These are phyloP conservation scores for Rhizophagus sp. DNA, from an alignment of 192 early-diverging fungal genomes.

Conservation along the genomic window DNA sequence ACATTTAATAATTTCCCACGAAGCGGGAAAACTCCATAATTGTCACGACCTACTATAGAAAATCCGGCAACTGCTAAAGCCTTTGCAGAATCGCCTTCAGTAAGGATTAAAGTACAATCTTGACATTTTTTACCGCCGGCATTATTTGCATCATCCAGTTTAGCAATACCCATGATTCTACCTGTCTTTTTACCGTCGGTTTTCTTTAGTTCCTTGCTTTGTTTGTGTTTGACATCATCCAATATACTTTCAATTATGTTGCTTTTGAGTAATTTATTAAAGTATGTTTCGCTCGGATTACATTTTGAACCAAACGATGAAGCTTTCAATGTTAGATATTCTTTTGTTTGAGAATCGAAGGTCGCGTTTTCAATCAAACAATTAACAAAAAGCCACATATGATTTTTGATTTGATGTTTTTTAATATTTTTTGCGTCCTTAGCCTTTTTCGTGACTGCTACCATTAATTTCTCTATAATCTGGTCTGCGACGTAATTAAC, in stretches of 20 bases:
- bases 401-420: constrained; percentile 82
- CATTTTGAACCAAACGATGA: constrained; percentile 77
- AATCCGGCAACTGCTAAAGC: constrained; percentile 84
- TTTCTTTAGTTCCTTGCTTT: constrained; percentile 80
- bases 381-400: constrained; percentile 95
- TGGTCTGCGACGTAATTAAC: constrained; percentile 84
- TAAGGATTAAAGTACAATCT: constrained; percentile 93
- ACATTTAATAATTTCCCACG: constrained; percentile 98
- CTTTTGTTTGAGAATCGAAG: constrained; percentile 99
- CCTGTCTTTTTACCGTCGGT: constrained; percentile 67
- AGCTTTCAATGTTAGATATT: constrained; percentile 81
- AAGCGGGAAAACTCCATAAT: constrained; percentile 94
- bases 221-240: constrained; percentile 66
- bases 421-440: constrained; percentile 65
- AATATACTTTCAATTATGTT: constrained; percentile 84
- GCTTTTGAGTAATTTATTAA: constrained; percentile 53
- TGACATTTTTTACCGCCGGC: constrained; percentile 73
- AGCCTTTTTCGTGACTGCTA: constrained; percentile 73
- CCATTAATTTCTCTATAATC: constrained; percentile 68
- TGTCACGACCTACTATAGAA: constrained; percentile 84
- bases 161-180: constrained; percentile 76
- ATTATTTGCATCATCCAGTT: constrained; percentile 93
- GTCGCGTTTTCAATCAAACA: constrained; percentile 91
- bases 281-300: not conserved
- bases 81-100: constrained; percentile 97